Percentiles rank a stretch among this genome's conserved stretches.
Conservation (phyloP, 192 early-diverging fungal species). For the Podila verticillata region DNA sequence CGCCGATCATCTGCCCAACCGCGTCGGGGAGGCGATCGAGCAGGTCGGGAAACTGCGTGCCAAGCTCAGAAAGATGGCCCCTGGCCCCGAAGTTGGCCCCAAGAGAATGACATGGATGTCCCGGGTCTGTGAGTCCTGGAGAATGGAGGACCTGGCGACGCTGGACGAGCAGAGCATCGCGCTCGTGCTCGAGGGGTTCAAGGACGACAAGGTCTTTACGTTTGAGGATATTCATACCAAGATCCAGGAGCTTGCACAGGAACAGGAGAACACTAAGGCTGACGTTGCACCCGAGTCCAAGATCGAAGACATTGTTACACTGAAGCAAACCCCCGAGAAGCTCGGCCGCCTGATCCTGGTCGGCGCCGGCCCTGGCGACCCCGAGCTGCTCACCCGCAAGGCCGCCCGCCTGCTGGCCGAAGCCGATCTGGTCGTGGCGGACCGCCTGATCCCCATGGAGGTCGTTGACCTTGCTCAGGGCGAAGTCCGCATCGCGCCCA, state of each 20-base stretch:
- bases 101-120: constrained; percentile 88
- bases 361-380: constrained; percentile 87
- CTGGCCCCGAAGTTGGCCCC: constrained; percentile 67
- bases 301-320: neutral
- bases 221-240: constrained; percentile 25
- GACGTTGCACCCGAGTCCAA: neutral
- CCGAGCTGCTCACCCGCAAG: constrained; percentile 79
- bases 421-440: constrained; percentile 89
- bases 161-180: constrained; percentile 71
- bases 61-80: constrained; percentile 71
- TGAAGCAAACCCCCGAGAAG: neutral
- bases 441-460: constrained; percentile 76
- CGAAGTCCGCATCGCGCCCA: constrained; percentile 73
- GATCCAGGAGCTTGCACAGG: neutral
- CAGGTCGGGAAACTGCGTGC: constrained; percentile 72
- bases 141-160: constrained; percentile 74
- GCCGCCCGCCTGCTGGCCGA: constrained; percentile 67
- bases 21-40: constrained; percentile 77
- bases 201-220: constrained; percentile 47
- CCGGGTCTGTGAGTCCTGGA: constrained; percentile 86
- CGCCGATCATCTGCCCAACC: constrained; percentile 65
- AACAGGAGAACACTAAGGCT: neutral
- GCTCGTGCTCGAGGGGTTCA: constrained; percentile 70
- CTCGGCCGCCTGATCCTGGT: constrained; percentile 70
- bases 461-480: constrained; percentile 60